Percentiles rank a stretch among this genome's conserved stretches.
phyloP scores from a whole-genome alignment of 2,329 filamentous ascomycete species.

The Phyllachora maydis region DNA sequence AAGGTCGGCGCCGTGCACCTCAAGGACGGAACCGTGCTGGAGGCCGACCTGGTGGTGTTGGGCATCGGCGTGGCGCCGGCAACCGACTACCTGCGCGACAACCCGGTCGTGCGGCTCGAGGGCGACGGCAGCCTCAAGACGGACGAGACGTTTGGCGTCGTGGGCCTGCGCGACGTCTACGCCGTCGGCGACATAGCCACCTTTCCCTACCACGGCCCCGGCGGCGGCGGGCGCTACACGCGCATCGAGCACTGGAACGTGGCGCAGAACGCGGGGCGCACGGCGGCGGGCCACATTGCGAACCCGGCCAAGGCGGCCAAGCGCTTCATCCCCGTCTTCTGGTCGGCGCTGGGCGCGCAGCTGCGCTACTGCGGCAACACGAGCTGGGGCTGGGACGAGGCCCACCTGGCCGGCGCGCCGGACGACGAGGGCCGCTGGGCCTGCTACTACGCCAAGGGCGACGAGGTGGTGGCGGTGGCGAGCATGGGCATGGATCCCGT shows the following conservation, averaged over 20 bases:
- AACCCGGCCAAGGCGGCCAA: conserved; percentile 39
- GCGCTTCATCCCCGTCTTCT: conserved; percentile 84
- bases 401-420: conserved; percentile 59
- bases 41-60: conserved; percentile 77
- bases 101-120: conserved; percentile 48
- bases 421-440: conserved; percentile 67
- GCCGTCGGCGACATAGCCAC: conserved; percentile 91
- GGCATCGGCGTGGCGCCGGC: conserved; percentile 78
- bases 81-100: conserved; percentile 62
- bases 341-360: conserved; percentile 81
- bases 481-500: conserved; percentile 81
- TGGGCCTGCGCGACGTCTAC: conserved; percentile 63
- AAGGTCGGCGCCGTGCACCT: conserved; percentile 65
- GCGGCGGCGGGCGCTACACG: conserved; percentile 48
- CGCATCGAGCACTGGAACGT: conserved; percentile 99
- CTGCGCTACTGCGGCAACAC: conserved; percentile 89
- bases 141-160: conserved; percentile 59
- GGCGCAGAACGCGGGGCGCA: conserved; percentile 76
- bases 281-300: conserved; percentile 58
- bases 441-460: conserved; percentile 74
- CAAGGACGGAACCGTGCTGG: conserved; percentile 67
- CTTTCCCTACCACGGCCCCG: conserved; percentile 84
- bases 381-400: conserved; percentile 59
- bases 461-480: conserved; percentile 74
- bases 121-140: conserved; percentile 72